Conservation (phyloP, 176 grass and related monocot genomes). For the Avena insularis region DNA sequence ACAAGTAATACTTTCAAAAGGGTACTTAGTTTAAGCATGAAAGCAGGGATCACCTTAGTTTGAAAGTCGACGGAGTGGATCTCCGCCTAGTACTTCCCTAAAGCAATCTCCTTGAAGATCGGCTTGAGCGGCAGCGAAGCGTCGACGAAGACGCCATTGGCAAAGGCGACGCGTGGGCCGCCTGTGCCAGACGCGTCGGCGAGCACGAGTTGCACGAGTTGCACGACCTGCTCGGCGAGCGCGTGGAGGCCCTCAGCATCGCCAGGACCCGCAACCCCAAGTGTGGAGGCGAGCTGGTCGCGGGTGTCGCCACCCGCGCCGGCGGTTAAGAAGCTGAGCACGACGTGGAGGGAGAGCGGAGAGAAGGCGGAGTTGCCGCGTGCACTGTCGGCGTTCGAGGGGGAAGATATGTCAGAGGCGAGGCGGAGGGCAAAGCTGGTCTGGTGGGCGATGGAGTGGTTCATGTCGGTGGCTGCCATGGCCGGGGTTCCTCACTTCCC, state of each 20-base stretch:
- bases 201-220: neutral
- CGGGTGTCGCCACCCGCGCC: conserved; percentile 63
- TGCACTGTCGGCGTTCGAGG: neutral
- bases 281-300: conserved; percentile 53
- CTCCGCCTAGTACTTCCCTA: neutral
- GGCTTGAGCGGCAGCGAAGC: neutral
- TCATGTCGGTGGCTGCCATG: conserved; percentile 7
- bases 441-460: conserved; percentile 64
- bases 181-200: neutral
- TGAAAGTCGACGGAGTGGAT: conserved; percentile 7
- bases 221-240: conserved; percentile 15
- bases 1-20: neutral
- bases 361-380: conserved; percentile 67
- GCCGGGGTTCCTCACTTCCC: too few species aligned
- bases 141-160: neutral
- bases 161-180: neutral
- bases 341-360: conserved; percentile 78
- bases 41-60: neutral
- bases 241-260: neutral
- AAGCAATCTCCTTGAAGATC: neutral
- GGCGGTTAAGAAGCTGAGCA: conserved; percentile 69
- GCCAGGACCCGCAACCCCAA: neutral
- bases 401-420: conserved; percentile 52
- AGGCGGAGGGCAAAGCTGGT: conserved; percentile 71
- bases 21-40: neutral